These are phyloP conservation scores for Pezicula rhizophila DNA, from an alignment of 2,329 filamentous ascomycete genomes.

Conservation along the genomic window DNA sequence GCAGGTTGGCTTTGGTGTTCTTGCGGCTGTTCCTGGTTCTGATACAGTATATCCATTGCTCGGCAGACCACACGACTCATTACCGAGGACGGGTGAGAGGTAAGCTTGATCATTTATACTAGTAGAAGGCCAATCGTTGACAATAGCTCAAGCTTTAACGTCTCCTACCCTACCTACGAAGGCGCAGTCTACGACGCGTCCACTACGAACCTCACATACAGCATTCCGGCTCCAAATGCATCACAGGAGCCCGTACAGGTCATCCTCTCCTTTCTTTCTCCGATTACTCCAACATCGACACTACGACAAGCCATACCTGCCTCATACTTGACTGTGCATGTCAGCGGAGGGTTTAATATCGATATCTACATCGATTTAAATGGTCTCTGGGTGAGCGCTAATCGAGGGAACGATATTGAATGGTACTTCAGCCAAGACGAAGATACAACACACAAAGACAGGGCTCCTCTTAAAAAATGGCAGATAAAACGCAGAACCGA, in stretches of 20 bases:
- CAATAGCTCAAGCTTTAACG: conserved; percentile 39
- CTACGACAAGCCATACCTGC: conserved; percentile 49
- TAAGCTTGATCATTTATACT: conserved; percentile 3
- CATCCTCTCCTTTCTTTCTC: conserved; percentile 48
- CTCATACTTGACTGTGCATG: conserved; percentile 67
- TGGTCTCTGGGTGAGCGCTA: conserved; percentile 77
- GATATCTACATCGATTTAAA: conserved; percentile 64
- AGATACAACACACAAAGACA: conserved; percentile 30
- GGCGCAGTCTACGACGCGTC: conserved; percentile 64
- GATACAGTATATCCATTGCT: conserved; percentile 57
- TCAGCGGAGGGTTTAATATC: conserved; percentile 59
- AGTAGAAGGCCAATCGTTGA: not conserved
- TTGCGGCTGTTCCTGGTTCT: conserved; percentile 56
- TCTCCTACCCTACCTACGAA: conserved; percentile 52
- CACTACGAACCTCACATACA: conserved; percentile 63
- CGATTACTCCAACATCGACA: conserved; percentile 26
- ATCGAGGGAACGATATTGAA: conserved; percentile 60
- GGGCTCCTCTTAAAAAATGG: conserved; percentile 56
- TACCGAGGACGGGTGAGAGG: conserved; percentile 35
- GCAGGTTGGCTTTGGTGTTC: conserved; percentile 54
- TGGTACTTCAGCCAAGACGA: conserved; percentile 56
- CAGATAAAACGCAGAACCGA: conserved; percentile 53
- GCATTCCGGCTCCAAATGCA: conserved; percentile 39
- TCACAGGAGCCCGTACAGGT: conserved; percentile 42
- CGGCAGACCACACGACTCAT: conserved; percentile 59